phyloP scores from a whole-genome alignment of 768 basidiomycete genomes.

The Panaeolus papilionaceus region DNA sequence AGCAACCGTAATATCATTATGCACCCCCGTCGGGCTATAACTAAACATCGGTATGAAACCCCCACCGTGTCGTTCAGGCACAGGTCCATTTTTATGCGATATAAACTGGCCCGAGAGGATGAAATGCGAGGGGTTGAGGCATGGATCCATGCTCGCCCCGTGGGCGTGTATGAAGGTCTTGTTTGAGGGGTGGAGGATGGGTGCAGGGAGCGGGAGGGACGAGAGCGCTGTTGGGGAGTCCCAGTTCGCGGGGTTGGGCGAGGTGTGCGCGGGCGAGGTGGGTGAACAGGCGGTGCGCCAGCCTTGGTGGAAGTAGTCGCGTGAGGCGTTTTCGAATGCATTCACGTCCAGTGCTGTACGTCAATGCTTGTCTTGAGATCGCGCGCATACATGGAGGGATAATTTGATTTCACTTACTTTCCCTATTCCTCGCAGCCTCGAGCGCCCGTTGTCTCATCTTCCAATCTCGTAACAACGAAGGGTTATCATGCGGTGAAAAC shows the following conservation, averaged over 20 bases:
- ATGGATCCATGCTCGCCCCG: conserved; percentile 51
- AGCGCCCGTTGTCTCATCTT: conserved; percentile 40
- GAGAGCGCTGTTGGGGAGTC: conserved; percentile 19
- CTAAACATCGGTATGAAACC: conserved; percentile 59
- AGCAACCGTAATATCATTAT: conserved; percentile 58
- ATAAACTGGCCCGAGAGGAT: conserved; percentile 58
- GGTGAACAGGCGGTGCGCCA: conserved; percentile 50
- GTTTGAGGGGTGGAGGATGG: conserved; percentile 25
- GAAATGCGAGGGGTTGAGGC: conserved; percentile 45
- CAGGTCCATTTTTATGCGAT: conserved; percentile 51
- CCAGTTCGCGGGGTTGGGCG: conserved; percentile 31
- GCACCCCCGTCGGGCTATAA: conserved; percentile 50
- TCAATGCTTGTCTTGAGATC: too few relatives aligned
- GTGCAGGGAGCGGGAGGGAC: conserved; percentile 1
- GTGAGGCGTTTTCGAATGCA: not conserved
- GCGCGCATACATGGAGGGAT: too few relatives aligned
- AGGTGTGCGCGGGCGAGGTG: conserved; percentile 36
- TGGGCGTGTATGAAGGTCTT: conserved; percentile 57
- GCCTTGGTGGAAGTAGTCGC: conserved; percentile 25
- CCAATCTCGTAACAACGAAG: conserved; percentile 44
- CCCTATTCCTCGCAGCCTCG: conserved; percentile 41
- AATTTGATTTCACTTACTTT: conserved; percentile 35
- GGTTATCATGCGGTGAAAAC: conserved; percentile 56
- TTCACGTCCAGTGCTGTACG: not conserved
- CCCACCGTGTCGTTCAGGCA: conserved; percentile 35